Conservation (phyloP, 768 basidiomycete species). For the Butyriboletus loyo region DNA sequence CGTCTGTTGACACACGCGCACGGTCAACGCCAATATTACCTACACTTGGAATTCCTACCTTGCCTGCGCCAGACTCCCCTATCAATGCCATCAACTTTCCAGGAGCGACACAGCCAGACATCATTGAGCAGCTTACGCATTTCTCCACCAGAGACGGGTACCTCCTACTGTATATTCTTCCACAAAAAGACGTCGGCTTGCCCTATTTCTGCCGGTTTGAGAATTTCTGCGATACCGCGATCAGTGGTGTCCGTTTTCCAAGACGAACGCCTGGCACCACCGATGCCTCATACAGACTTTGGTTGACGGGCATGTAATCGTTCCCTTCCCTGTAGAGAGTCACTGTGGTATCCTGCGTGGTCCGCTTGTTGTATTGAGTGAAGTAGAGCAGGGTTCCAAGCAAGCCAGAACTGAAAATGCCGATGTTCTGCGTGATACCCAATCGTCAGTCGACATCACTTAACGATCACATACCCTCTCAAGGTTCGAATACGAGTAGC, state of each 20-base stretch:
- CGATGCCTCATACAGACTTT: slow-evolving; percentile 21
- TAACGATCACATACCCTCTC: slow-evolving; percentile 36
- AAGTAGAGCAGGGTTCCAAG: slow-evolving; percentile 34
- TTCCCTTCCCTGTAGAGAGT: slow-evolving; percentile 20
- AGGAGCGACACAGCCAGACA: slow-evolving; percentile 49
- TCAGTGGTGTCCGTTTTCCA: neutral
- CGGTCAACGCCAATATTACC: neutral
- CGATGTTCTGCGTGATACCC: slow-evolving; percentile 31
- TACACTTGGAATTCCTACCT: slow-evolving; percentile 10
- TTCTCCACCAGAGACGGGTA: slow-evolving; percentile 37
- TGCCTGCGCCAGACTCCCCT: slow-evolving; percentile 39
- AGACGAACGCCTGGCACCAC: neutral
- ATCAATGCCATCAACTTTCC: slow-evolving; percentile 52
- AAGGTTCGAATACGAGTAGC: slow-evolving; percentile 26
- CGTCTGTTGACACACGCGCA: slow-evolving; percentile 38
- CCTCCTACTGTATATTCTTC: slow-evolving; percentile 65
- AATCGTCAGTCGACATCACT: neutral
- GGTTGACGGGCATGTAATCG: too few species aligned
- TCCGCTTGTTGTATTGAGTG: slow-evolving; percentile 32
- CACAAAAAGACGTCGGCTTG: slow-evolving; percentile 71
- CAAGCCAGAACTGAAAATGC: slow-evolving; percentile 43
- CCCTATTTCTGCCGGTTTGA: slow-evolving; percentile 15
- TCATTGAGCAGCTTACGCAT: slow-evolving; percentile 45
- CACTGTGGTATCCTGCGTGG: slow-evolving; percentile 31
- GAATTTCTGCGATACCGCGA: too few species aligned